phyloP scores from a whole-genome alignment of 2,329 filamentous ascomycete genomes.

The Xylaria sp. region DNA sequence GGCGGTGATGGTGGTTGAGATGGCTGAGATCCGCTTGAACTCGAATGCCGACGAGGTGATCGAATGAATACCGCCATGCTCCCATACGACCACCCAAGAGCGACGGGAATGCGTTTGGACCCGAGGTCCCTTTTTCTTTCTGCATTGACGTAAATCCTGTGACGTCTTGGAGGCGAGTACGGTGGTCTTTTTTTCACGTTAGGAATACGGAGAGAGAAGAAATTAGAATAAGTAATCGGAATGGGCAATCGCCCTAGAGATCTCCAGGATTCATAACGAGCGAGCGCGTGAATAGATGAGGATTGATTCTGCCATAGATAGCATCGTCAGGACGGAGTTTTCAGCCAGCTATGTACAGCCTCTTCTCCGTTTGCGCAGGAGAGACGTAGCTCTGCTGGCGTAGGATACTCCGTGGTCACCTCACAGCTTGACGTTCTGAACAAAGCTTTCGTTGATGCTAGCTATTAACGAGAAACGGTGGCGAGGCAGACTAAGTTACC shows the following conservation, averaged over 20 bases:
- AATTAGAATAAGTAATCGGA: neutral
- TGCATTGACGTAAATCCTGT: neutral
- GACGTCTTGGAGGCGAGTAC: neutral
- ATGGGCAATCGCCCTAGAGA: neutral
- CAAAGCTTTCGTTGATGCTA: constrained; percentile 27
- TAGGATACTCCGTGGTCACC: too few species aligned
- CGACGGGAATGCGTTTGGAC: constrained; percentile 27
- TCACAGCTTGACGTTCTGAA: constrained; percentile 19
- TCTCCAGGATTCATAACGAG: too few species aligned
- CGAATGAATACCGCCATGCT: constrained; percentile 19
- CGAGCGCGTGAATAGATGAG: neutral
- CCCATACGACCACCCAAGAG: constrained; percentile 31
- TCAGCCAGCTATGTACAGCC: constrained; percentile 20
- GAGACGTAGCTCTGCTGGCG: constrained; percentile 9
- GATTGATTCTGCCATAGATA: too few species aligned
- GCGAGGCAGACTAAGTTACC: constrained; percentile 28
- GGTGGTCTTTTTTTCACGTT: too few species aligned
- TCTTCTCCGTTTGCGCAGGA: constrained; percentile 15
- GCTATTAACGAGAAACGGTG: constrained; percentile 13
- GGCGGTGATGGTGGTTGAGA: neutral
- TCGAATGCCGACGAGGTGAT: constrained; percentile 6
- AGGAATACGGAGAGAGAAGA: neutral
- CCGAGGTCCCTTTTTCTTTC: constrained; percentile 1
- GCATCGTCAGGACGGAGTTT: neutral
- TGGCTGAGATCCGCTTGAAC: neutral